Evolutionary conservation across 2,329 filamentous ascomycete genomes (phyloP), one percentile per base, ranked within the genome.

Genomic region (Scedosporium apiospermum): DNA sequence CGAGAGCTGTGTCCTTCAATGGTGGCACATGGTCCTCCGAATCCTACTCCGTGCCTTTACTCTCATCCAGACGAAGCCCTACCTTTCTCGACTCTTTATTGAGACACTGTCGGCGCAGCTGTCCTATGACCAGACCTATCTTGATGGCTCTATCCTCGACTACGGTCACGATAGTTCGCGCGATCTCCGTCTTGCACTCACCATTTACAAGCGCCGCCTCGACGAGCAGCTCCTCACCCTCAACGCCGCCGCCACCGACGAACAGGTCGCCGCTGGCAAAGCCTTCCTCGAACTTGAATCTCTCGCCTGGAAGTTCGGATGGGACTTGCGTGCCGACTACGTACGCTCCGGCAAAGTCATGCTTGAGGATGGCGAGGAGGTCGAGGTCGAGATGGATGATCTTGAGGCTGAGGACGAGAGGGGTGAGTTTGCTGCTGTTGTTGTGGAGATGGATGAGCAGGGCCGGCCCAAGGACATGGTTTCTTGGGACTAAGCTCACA

Each of bases 1-100:
- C 69, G 73, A 81, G 51, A 76, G 82, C 7, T 87, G 84, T 66
- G 74, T 86, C 53, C 82, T 85, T 65, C 84, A 88, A 65, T 88
- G 84, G 85, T 83, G 79, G 75, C 77, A 84, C 67, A 77, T 85
- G 65, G 70, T 80, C 3, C 75, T 81, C 46, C 78, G 75, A 58
- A 68, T 85, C 41, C 67, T 85, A 10, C 76, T 87, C 57, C 78
- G 78, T 27, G 78, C 82, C 1, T 78, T 80, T 67, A 65, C 67
- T 9, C 77, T 87, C 1, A 72, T 76, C 0, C 64, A 72, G 23
- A 67, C 69, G 3, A 73, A 73, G 1, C 83, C 84, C 0, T 62
- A 65, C 0, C 76, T 87, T 38, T 76, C 76, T 10, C 71, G 71
- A 2, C 69, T 70, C n/a, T 73, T 87, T 38, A 71, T 87, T 12